Evolutionary conservation across 106 monocot genomes (phyloP), one percentile per base, ranked within the genome.

Genomic region (Phalaenopsis aphrodite): DNA sequence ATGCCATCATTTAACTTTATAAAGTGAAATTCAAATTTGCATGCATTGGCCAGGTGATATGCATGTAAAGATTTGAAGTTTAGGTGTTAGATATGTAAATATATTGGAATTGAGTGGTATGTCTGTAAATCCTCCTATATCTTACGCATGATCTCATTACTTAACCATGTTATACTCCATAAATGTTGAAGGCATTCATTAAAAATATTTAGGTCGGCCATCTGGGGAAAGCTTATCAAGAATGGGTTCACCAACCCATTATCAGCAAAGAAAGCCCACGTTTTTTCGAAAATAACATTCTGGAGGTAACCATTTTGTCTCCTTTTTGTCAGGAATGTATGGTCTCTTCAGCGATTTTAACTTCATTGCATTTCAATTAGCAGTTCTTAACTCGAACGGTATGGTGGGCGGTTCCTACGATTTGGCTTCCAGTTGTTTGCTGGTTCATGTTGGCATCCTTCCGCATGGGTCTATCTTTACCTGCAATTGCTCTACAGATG

Each of bases 161-260:
- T 75, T 77, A 5, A n/a, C 77, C 16, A 41, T 55, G 77, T 15
- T 55, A 19, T 75, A 55, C 52, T 55, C 12, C 5, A 48, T 77
- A 11, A 18, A 55, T 5, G 2, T 75, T 46, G 8, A 75, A 19
- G 19, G 12, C 47, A 52, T 48, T 24, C 52, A 17, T 48, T 64
- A 46, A 30, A 30, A 30, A 30, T 48, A 38, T 11, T 58, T 46
- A 95, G 95, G 92, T 95, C 48, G 95, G 95, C 3, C 90, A 95
- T 88, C 90, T 95, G 36, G 90, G 87, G 16, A 91, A 92, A 82
- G 80, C 75, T 17, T 95, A 95, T 46, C 85, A 95, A 73, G 90
- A 95, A 64, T 95, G 95, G 95, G 87, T 92, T 79, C 90, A 95
- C 76, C 90, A 90, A 68, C 92, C 92, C 0, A 95, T 95, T 79